Base-by-base conservation (phyloP, 2,329 filamentous ascomycete genomes). In the Paraconiothyrium brasiliense region DNA sequence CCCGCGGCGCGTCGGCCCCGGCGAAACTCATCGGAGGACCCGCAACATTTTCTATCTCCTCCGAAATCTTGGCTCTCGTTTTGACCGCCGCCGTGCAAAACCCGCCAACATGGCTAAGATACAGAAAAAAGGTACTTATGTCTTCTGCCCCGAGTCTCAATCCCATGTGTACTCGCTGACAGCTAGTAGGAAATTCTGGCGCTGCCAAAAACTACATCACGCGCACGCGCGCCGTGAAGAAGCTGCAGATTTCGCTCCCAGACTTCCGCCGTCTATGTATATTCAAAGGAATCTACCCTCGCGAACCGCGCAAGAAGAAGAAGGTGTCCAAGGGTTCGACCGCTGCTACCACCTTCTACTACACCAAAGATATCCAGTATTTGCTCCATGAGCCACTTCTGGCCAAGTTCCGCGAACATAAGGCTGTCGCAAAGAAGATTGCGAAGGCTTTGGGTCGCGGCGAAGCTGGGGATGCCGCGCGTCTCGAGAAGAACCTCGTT, bases 201-300 rank as follows among this genome's bases (percentile, higher is more conserved):
- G 91, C 93, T 80, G 93, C 94, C 83, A 97, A 95, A 84, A 99
- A 99, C 87, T 99, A 94, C 85, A 93, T 99, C 73, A 99, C 95
- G 60, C 88, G 95, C 80, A 97, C 94, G 46, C 93, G 97, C 84
- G 95, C 95, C 49, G 93, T 99, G 73, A 93, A 94, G 81, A 99
- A 98, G 84, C 90, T 99, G 66, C 95, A 99, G 83, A 92, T 99
- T 81, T 97, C 92, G 75, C 88, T 99, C 59, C 93, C 94, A 70
- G 95, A 99, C 83, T 99, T 99, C 83, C 90, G 95, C 82, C 91
- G 97, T 83, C 87, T 99, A 78, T 99, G 95, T 84, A 99, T 99
- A 80, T 99, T 97, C 90, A 98, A 98, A 85, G 95, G 87, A 75
- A 98, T 99, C 79, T 99, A 97, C 82, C 95, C 95, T 68, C 92